Conservation (phyloP, 345 rosid genomes). For the Euphorbia pulcherrima region DNA sequence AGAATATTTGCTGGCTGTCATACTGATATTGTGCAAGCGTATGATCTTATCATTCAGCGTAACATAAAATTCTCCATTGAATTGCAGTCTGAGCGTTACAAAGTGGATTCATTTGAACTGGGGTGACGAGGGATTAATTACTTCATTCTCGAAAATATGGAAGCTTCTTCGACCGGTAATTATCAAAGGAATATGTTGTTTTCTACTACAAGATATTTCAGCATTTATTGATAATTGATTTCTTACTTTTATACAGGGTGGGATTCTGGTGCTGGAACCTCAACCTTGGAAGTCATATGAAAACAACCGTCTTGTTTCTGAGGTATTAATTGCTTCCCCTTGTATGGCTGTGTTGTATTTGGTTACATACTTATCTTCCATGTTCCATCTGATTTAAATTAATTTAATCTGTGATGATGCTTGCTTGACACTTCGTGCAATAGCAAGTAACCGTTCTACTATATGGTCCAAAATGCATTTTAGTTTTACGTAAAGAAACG, state of each 20-base stretch:
- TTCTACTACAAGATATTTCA: not conserved
- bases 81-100: slow-evolving; percentile 82
- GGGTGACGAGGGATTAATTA: slow-evolving; percentile 89
- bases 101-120: slow-evolving; percentile 97
- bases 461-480: too few species aligned
- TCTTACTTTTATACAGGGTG: slow-evolving; percentile 59
- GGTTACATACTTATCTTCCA: too few species aligned
- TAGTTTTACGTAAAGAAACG: not conserved
- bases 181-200: not conserved
- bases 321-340: slow-evolving; percentile 39
- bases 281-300: slow-evolving; percentile 96
- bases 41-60: not conserved
- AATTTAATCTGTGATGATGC: not conserved
- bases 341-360: not conserved
- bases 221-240: not conserved
- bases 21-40: not conserved
- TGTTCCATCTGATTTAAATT: not conserved
- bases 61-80: slow-evolving; percentile 8
- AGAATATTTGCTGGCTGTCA: not conserved
- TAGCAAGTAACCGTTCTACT: too few species aligned
- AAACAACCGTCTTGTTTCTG: slow-evolving; percentile 66
- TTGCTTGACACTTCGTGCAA: not conserved
- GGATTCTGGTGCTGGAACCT: slow-evolving; percentile 81
- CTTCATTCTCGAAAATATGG: slow-evolving; percentile 71
- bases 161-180: slow-evolving; percentile 71